Evolutionary conservation across 352 stramenopile genomes (phyloP).

Genomic region (Pythium monospermum): DNA sequence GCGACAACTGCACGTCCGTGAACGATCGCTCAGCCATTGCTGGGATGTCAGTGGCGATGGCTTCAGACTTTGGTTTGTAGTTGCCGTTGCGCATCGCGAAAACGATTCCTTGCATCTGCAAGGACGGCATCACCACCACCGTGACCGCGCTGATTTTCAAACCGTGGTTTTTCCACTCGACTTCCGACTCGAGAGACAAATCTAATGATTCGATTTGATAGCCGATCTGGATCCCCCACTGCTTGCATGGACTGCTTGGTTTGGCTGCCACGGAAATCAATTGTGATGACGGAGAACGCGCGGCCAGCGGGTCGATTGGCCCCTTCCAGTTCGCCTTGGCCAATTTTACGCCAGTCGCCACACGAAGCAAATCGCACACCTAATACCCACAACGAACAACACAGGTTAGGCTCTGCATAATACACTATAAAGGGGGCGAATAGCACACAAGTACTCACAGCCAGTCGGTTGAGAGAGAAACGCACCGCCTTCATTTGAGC

Average conservation of each 20-base stretch:
- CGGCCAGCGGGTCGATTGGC: too few relatives aligned
- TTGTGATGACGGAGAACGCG: too few relatives aligned
- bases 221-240: background rate
- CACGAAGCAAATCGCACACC: constrained; percentile 7
- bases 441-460: constrained; percentile 4
- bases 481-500: background rate
- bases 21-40: background rate
- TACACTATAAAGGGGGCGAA: background rate
- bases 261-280: background rate
- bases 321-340: too few relatives aligned
- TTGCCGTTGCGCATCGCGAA: constrained; percentile 2
- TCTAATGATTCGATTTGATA: background rate
- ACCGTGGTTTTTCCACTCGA: background rate
- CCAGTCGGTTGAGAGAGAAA: constrained; percentile 6
- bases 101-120: background rate
- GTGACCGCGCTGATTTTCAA: background rate
- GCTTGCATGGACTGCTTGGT: background rate
- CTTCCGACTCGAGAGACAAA: background rate
- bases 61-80: constrained; percentile 16
- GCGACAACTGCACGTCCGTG: constrained; percentile 14
- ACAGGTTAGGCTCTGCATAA: background rate
- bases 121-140: background rate
- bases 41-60: too few relatives aligned
- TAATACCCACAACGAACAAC: background rate
- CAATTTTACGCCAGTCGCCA: background rate